phyloP scores from a whole-genome alignment of 768 basidiomycete species.

The Mycena epipterygia region DNA sequence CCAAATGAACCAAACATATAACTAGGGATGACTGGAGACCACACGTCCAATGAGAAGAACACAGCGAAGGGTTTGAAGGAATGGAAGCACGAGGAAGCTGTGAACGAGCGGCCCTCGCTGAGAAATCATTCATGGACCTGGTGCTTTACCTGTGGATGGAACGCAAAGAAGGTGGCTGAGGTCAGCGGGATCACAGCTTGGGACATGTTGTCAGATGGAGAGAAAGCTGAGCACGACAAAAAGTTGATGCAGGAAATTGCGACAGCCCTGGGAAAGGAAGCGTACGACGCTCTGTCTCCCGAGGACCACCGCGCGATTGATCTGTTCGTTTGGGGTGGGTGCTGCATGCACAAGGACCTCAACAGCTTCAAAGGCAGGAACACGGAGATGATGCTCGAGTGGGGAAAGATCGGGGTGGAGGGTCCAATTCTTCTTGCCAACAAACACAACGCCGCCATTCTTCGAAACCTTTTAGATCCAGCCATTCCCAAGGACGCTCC shows the following conservation, averaged over 20 bases:
- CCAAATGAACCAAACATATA: no score
- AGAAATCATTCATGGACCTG: slow-evolving; percentile 29
- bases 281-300: slow-evolving; percentile 36
- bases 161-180: slow-evolving; percentile 38
- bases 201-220: slow-evolving; percentile 33
- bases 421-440: slow-evolving; percentile 23
- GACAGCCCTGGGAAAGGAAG: slow-evolving; percentile 31
- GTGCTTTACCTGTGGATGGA: slow-evolving; percentile 33
- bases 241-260: slow-evolving; percentile 35
- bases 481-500: neutral
- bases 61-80: slow-evolving; percentile 27
- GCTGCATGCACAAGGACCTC: no score
- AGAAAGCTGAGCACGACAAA: slow-evolving; percentile 34
- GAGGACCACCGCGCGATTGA: no score
- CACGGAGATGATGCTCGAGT: slow-evolving; percentile 43
- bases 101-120: slow-evolving; percentile 23
- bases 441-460: slow-evolving; percentile 2
- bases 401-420: slow-evolving; percentile 27
- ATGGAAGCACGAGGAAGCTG: slow-evolving; percentile 28
- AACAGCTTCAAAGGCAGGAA: slow-evolving; percentile 49
- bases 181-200: no score
- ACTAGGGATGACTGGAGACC: slow-evolving; percentile 42
- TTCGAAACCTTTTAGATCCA: slow-evolving; percentile 13
- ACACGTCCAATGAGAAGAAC: slow-evolving; percentile 41
- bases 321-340: slow-evolving; percentile 53